These are phyloP conservation scores for Lipomyces lipofer DNA, from an alignment of 805 yeast species.

Conservation along the genomic window DNA sequence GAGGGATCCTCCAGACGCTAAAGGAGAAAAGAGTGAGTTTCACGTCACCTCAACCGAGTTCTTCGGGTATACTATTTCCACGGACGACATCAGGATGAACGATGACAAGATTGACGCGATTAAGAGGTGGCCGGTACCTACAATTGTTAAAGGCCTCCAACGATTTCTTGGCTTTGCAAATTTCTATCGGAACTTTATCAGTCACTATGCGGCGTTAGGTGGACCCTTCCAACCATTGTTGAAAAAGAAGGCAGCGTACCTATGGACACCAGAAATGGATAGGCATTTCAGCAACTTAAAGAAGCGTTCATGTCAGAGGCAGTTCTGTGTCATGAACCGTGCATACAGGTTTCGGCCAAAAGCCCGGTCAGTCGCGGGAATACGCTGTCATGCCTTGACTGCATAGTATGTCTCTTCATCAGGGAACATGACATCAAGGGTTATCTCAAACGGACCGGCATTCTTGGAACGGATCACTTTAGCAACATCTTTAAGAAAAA, in stretches of 20 bases:
- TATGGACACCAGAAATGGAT: too few relatives aligned
- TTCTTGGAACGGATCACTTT: constrained; percentile 9
- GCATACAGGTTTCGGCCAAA: too few relatives aligned
- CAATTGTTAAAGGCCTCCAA: not conserved
- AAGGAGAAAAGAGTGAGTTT: constrained; percentile 13
- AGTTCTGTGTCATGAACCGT: too few relatives aligned
- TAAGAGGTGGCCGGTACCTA: constrained; percentile 8
- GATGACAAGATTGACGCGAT: constrained; percentile 12
- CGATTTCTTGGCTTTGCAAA: constrained; percentile 9
- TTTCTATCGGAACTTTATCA: constrained; percentile 11
- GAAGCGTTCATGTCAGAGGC: too few relatives aligned
- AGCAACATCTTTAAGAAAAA: not conserved
- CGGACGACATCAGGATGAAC: constrained; percentile 5
- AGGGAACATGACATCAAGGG: not conserved
- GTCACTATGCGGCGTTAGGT: too few relatives aligned
- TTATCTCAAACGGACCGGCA: constrained; percentile 15
- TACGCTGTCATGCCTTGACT: not conserved
- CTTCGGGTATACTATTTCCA: constrained; percentile 7
- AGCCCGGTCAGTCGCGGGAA: too few relatives aligned
- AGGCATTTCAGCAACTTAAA: too few relatives aligned
- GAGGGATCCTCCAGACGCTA: constrained; percentile 10
- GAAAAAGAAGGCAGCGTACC: too few relatives aligned
- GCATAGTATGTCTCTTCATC: not conserved
- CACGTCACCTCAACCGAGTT: not conserved
- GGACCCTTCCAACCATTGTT: too few relatives aligned